These are phyloP conservation scores for Fusarium sp. DNA, from an alignment of 2,329 filamentous ascomycete genomes.

Conservation along the genomic window DNA sequence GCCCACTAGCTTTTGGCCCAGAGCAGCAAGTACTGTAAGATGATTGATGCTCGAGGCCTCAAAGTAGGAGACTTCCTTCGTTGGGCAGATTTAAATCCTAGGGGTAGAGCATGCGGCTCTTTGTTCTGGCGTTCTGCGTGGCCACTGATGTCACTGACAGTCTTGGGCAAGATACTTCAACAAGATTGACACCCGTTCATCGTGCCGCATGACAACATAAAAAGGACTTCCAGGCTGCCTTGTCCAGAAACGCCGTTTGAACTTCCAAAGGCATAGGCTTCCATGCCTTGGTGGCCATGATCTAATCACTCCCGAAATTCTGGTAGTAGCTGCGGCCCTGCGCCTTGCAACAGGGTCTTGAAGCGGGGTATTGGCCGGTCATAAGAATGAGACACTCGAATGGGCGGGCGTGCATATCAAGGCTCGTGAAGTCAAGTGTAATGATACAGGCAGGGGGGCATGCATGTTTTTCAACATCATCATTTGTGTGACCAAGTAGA, in stretches of 20 bases:
- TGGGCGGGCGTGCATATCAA: conserved; percentile 31
- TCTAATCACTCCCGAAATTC: conserved; percentile 35
- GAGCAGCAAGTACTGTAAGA: conserved; percentile 17
- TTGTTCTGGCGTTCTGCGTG: background rate
- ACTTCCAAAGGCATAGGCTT: conserved; percentile 25
- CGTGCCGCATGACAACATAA: background rate
- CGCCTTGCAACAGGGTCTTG: conserved; percentile 36
- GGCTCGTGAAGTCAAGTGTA: conserved; percentile 20
- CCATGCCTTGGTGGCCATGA: conserved; percentile 37
- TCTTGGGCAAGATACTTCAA: conserved; percentile 19
- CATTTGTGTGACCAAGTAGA: conserved; percentile 27
- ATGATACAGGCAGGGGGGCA: conserved; percentile 11
- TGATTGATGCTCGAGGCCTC: conserved; percentile 29
- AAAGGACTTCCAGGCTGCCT: conserved; percentile 20
- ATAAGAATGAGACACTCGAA: conserved; percentile 22
- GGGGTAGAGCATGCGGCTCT: conserved; percentile 1
- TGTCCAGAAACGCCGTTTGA: conserved; percentile 25
- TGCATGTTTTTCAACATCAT: conserved; percentile 8
- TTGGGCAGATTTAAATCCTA: conserved; percentile 12
- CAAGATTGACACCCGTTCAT: conserved; percentile 16
- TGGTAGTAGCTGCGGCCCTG: conserved; percentile 41
- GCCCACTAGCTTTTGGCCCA: conserved; percentile 31
- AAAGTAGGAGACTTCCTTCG: conserved; percentile 25
- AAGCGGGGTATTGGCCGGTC: conserved; percentile 31
- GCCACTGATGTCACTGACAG: conserved; percentile 5